Conservation (phyloP, 257 asterid species). For the Gentiana dahurica region DNA sequence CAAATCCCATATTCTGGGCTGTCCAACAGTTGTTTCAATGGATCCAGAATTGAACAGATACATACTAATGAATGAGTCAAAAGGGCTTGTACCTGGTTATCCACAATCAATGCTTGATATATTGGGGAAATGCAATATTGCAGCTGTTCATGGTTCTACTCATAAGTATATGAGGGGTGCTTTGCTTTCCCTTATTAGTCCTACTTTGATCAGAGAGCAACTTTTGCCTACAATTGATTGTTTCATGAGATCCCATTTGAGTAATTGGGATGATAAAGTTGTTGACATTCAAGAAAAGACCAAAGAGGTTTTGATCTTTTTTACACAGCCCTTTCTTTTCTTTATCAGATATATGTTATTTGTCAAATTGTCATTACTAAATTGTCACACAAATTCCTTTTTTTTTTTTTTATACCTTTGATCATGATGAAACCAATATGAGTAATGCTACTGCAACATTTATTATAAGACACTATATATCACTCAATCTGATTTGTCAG, state of each 20-base stretch:
- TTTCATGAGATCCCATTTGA: conserved; percentile 40
- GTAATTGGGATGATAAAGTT: conserved; percentile 39
- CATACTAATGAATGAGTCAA: conserved; percentile 58
- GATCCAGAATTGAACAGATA: conserved; percentile 70
- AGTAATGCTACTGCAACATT: no score
- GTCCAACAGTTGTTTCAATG: conserved; percentile 76
- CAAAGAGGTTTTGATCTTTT: conserved; percentile 34
- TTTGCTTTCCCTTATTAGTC: conserved; percentile 51
- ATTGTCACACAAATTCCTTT: no score
- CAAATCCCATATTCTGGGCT: conserved; percentile 77
- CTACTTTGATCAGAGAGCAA: conserved; percentile 33
- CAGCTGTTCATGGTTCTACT: conserved; percentile 55
- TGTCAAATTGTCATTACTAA: no score
- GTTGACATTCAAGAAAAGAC: conserved; percentile 60
- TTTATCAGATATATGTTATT: no score
- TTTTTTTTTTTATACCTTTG: no score
- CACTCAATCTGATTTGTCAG: background rate
- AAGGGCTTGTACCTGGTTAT: conserved; percentile 80
- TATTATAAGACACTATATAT: no score
- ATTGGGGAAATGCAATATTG: conserved; percentile 55
- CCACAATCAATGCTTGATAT: conserved; percentile 86
- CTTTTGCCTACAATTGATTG: conserved; percentile 40
- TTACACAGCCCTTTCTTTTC: no score
- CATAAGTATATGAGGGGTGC: conserved; percentile 58
- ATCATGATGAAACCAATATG: no score